Evolutionary conservation across 495 filamentous ascomycete species (phyloP).

Genomic region (Penicillium bovifimosum): DNA sequence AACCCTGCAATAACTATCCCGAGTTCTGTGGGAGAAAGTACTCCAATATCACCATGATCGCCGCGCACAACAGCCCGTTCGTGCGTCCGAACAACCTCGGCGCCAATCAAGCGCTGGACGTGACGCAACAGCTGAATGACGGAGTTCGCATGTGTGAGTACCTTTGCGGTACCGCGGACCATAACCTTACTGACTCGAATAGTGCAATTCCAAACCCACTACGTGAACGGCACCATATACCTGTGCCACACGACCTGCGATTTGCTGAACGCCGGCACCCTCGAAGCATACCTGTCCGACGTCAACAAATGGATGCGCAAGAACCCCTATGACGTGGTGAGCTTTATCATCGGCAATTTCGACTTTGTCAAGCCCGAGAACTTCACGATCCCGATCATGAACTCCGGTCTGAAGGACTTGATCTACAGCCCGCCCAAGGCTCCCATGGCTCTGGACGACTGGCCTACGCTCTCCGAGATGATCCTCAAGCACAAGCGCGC

Average conservation of each 20-base stretch:
- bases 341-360: slow-evolving; percentile 79
- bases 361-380: slow-evolving; percentile 58
- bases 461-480: slow-evolving; percentile 78
- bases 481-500: slow-evolving; percentile 61
- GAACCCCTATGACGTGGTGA: slow-evolving; percentile 89
- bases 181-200: slow-evolving; percentile 3
- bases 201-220: slow-evolving; percentile 83
- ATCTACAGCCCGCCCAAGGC: slow-evolving; percentile 66
- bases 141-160: slow-evolving; percentile 73
- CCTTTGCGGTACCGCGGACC: background rate
- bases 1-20: slow-evolving; percentile 80
- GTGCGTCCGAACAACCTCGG: slow-evolving; percentile 60
- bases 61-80: slow-evolving; percentile 86
- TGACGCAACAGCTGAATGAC: slow-evolving; percentile 74
- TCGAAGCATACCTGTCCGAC: slow-evolving; percentile 63
- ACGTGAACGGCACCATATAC: slow-evolving; percentile 53
- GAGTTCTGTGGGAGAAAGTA: slow-evolving; percentile 79
- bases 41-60: slow-evolving; percentile 84
- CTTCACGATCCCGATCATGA: slow-evolving; percentile 56
- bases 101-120: slow-evolving; percentile 68
- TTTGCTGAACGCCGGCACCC: slow-evolving; percentile 70
- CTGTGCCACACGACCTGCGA: slow-evolving; percentile 76
- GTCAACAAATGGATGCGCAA: slow-evolving; percentile 67
- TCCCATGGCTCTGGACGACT: slow-evolving; percentile 67
- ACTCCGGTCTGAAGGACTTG: slow-evolving; percentile 61